phyloP scores from a whole-genome alignment of 805 yeast genomes.

The Kluyveromyces aestuarii region DNA sequence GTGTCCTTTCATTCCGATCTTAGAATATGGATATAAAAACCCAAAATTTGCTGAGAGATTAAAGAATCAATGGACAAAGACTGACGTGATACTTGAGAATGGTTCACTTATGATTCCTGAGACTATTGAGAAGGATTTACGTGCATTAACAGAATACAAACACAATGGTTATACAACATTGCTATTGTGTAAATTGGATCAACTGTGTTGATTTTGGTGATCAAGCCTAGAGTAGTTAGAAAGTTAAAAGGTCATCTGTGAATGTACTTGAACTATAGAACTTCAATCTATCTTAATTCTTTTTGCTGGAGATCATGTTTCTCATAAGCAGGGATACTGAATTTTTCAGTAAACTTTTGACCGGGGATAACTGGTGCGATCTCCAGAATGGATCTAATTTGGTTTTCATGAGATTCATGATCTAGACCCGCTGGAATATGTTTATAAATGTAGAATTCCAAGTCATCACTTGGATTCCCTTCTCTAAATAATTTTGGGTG shows the following conservation, averaged over 20 bases:
- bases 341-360: constrained; percentile 54
- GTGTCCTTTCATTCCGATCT: constrained; percentile 1
- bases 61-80: not conserved
- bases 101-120: not conserved
- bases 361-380: constrained; percentile 81
- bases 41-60: too few relatives aligned
- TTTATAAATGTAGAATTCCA: constrained; percentile 63
- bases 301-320: constrained; percentile 33
- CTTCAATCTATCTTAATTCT: not conserved
- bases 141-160: not conserved
- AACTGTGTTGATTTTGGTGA: not conserved
- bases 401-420: constrained; percentile 44
- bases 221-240: not conserved
- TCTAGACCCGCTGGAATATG: constrained; percentile 44
- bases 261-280: not conserved
- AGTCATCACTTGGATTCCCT: constrained; percentile 34
- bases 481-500: constrained; percentile 68
- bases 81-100: not conserved
- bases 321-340: constrained; percentile 58
- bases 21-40: not conserved
- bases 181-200: not conserved
- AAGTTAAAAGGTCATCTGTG: not conserved
- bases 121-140: not conserved
- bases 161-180: not conserved
- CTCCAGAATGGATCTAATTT: constrained; percentile 48